Evolutionary conservation across 2,329 filamentous ascomycete species (phyloP).

Genomic region (Chalaropsis thielavioides): DNA sequence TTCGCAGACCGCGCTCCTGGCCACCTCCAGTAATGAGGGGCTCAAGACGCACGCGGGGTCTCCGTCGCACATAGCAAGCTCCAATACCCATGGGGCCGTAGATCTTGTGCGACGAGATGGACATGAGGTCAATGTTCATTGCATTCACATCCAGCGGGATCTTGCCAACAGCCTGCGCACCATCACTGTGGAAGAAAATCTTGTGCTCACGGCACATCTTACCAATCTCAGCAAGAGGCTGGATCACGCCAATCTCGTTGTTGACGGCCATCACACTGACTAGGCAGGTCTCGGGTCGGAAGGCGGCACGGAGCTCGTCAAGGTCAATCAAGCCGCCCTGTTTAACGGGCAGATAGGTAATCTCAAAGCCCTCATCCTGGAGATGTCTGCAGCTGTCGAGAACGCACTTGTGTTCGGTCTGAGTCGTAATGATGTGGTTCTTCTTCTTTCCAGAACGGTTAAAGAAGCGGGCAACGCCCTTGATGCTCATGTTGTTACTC

Average conservation of each 20-base stretch:
- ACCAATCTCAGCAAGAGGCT: conserved; percentile 86
- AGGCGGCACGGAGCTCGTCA: conserved; percentile 71
- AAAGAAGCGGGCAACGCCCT: conserved; percentile 93
- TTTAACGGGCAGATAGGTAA: conserved; percentile 92
- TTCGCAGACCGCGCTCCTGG: conserved; percentile 87
- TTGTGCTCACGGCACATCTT: conserved; percentile 81
- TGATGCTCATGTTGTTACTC: conserved; percentile 99
- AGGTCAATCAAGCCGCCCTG: conserved; percentile 73
- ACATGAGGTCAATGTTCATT: conserved; percentile 98
- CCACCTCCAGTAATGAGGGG: conserved; percentile 93
- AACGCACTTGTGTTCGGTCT: conserved; percentile 98
- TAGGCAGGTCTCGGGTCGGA: conserved; percentile 76
- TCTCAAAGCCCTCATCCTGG: conserved; percentile 88
- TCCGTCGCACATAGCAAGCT: conserved; percentile 85
- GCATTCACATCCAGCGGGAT: conserved; percentile 93
- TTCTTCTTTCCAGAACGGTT: conserved; percentile 89
- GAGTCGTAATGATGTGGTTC: conserved; percentile 92
- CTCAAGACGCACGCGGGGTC: conserved; percentile 84
- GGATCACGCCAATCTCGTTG: conserved; percentile 99
- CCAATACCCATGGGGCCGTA: conserved; percentile 96
- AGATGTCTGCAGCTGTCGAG: conserved; percentile 93
- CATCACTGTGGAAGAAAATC: conserved; percentile 96
- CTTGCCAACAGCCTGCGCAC: conserved; percentile 94
- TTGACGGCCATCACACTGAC: conserved; percentile 99
- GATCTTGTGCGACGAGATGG: conserved; percentile 95